Conservation (phyloP, 2,329 filamentous ascomycete species). For the Aspergillus sojae region DNA sequence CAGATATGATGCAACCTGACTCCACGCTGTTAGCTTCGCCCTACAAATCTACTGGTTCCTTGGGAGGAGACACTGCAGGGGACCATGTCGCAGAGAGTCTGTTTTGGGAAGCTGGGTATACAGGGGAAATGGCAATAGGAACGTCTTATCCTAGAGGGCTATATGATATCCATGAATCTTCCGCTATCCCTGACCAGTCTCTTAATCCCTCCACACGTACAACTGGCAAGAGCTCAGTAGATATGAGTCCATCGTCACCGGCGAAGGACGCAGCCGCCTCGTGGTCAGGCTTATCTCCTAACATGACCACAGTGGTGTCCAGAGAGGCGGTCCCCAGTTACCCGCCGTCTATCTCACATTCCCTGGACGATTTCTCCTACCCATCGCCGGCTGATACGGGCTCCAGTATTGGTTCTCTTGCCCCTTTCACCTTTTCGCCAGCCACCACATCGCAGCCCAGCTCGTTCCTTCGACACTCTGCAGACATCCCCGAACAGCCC, state of each 20-base stretch:
- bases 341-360: slow-evolving; percentile 19
- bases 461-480: slow-evolving; percentile 37
- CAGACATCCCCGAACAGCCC: slow-evolving; percentile 44
- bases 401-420: slow-evolving; percentile 28
- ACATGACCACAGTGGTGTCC: slow-evolving; percentile 12
- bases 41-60: slow-evolving; percentile 5
- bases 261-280: slow-evolving; percentile 18
- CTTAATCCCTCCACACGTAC: slow-evolving; percentile 20
- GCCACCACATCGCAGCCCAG: slow-evolving; percentile 37
- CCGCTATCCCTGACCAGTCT: slow-evolving; percentile 21
- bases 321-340: slow-evolving; percentile 22
- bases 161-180: slow-evolving; percentile 26
- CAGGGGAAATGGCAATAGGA: slow-evolving; percentile 18
- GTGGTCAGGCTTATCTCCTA: slow-evolving; percentile 27
- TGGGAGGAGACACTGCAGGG: slow-evolving; percentile 11
- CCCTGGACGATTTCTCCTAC: slow-evolving; percentile 22
- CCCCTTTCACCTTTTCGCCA: slow-evolving; percentile 34
- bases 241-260: slow-evolving; percentile 22
- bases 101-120: slow-evolving; percentile 18
- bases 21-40: slow-evolving; percentile 5
- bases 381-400: slow-evolving; percentile 27
- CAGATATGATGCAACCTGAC: slow-evolving; percentile 12
- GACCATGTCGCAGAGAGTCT: slow-evolving; percentile 12
- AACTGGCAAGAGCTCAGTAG: slow-evolving; percentile 24
- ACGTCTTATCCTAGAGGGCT: slow-evolving; percentile 24